Conservation (phyloP, 257 asterid species). For the Solanum medicagineum region DNA sequence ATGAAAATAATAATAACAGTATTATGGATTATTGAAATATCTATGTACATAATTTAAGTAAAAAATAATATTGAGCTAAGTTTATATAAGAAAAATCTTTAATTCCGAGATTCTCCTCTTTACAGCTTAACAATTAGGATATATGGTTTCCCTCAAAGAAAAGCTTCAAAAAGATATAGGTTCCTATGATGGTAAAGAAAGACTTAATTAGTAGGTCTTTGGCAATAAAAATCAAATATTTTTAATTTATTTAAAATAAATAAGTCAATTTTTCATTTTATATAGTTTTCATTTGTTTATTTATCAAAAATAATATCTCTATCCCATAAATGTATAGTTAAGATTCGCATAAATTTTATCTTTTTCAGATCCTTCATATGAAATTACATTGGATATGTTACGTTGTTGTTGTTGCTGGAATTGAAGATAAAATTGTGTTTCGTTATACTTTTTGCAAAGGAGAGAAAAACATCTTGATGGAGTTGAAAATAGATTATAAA, state of each 20-base stretch:
- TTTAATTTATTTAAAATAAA: not conserved
- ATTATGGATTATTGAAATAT: not conserved
- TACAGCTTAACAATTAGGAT: not conserved
- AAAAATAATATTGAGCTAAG: not conserved
- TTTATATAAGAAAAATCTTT: not conserved
- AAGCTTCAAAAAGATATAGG: not conserved
- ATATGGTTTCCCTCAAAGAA: not conserved
- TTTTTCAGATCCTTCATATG: not conserved
- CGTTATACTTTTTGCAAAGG: not conserved
- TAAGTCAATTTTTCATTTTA: not conserved
- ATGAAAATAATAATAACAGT: not conserved
- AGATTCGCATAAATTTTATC: not conserved
- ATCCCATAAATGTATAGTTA: accelerated
- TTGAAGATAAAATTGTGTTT: not conserved
- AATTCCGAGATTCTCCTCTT: not conserved
- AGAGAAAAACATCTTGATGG: not conserved
- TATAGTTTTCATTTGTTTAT: not conserved
- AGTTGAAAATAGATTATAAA: not conserved
- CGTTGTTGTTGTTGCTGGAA: not conserved
- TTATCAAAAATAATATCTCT: not conserved
- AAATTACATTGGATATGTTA: not conserved
- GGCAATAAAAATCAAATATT: not conserved
- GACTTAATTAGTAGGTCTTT: not conserved
- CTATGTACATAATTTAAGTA: not conserved
- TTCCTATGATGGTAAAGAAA: not conserved